Percentiles rank a stretch among this genome's conserved stretches.
These are phyloP conservation scores for Penicillium brevicompactum DNA, from an alignment of 2,329 filamentous ascomycete genomes.

Conservation along the genomic window DNA sequence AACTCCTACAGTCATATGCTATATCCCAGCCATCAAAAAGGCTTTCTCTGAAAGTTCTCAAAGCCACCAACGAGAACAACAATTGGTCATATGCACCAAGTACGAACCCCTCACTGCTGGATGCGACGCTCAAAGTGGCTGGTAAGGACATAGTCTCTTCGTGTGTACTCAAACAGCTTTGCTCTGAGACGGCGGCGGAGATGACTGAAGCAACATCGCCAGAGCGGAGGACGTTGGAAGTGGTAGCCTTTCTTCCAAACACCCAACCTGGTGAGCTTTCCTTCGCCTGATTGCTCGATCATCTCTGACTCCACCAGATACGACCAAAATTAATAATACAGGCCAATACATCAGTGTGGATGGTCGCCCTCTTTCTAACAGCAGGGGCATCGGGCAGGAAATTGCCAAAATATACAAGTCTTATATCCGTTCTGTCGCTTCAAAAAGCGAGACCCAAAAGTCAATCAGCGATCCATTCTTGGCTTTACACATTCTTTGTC, in stretches of 20 bases:
- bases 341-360: constrained; percentile 60
- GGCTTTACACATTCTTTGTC: constrained; percentile 57
- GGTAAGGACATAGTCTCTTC: constrained; percentile 57
- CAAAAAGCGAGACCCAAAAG: constrained; percentile 19
- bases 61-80: constrained; percentile 61
- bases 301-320: constrained; percentile 36
- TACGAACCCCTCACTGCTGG: constrained; percentile 47
- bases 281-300: neutral
- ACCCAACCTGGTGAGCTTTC: constrained; percentile 37
- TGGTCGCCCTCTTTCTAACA: constrained; percentile 55
- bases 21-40: constrained; percentile 59
- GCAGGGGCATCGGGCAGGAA: constrained; percentile 56
- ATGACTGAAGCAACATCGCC: neutral
- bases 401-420: constrained; percentile 55
- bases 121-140: constrained; percentile 59
- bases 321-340: constrained; percentile 34
- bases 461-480: constrained; percentile 57
- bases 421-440: constrained; percentile 44
- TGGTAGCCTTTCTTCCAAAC: constrained; percentile 55
- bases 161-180: constrained; percentile 43
- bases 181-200: constrained; percentile 26
- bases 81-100: constrained; percentile 66
- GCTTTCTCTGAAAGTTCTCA: constrained; percentile 57
- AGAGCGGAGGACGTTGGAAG: constrained; percentile 36
- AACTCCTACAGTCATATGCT: constrained; percentile 60